Evolutionary conservation across 345 rosid genomes (phyloP), one percentile per base, ranked within the genome.

Genomic region (Passiflora organensis): DNA sequence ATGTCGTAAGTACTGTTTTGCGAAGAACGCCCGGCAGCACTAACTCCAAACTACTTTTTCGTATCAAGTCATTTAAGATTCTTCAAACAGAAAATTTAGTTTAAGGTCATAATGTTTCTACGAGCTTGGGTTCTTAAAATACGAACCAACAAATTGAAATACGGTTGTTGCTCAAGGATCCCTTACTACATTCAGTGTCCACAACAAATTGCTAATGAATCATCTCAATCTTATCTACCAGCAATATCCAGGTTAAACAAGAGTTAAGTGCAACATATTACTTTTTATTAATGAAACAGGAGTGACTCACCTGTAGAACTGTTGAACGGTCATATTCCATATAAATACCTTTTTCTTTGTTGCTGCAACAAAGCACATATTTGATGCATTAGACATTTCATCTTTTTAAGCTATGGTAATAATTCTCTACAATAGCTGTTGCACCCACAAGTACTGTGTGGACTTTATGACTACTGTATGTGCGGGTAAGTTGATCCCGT

Each of bases 401-500:
- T 42, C n/a, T 32, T 47, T 46, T 18, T 50, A 43, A 51, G 16
- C 52, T n/a, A 43, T 37, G 53, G 53, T 46, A 20, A 13, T 32
- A 28, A 46, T 0, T 9, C 34, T 37, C 23, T 38, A 19, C 46
- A 36, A 51, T 41, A 68, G 21, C 52, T 61, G 58, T 32, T 22
- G 43, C 55, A 69, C 95, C 5, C 83, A 93, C 99, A 72, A 93
- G 68, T 86, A 81, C 41, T 87, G 91, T 55, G 99, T 89, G 50
- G 99, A 93, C 68, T 93, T 93, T 63, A 93, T 81, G 48, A 93
- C 75, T 15, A 93, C 95, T 23, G 99, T 93, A 76, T 93, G 96
- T 42, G 96, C 99, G 42, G 99, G 96, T 58, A 93, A 83, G 72
- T 93, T 93, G 74, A 93, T 79, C 76, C 96, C 99, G 69, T 93